Evolutionary conservation across 1,139 yeast species (phyloP).

Genomic region (Taiozyma sp.): DNA sequence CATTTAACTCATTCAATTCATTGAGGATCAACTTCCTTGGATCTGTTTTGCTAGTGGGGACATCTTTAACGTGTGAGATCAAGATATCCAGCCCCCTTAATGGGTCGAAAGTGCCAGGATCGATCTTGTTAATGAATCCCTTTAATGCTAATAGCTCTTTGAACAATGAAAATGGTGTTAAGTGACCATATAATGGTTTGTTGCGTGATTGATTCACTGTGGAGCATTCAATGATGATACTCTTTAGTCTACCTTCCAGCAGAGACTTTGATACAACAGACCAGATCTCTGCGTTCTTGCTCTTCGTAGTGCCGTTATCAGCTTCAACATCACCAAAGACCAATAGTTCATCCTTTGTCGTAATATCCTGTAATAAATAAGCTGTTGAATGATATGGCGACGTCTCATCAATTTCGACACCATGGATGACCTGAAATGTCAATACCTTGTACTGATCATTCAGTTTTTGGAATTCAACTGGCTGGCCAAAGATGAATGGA

Average conservation of each 20-base stretch:
- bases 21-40: constrained; percentile 50
- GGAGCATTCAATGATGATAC: constrained; percentile 77
- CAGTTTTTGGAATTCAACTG: constrained; percentile 8
- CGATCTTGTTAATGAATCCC: constrained; percentile 8
- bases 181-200: constrained; percentile 65
- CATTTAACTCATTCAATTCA: constrained; percentile 42
- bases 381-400: constrained; percentile 40
- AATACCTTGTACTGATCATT: constrained; percentile 24
- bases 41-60: constrained; percentile 31
- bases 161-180: constrained; percentile 62
- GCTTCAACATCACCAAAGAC: constrained; percentile 84
- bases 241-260: constrained; percentile 35
- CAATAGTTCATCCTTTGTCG: constrained; percentile 36
- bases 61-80: constrained; percentile 72
- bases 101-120: constrained; percentile 21
- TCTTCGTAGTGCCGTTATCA: constrained; percentile 42
- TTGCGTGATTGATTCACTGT: constrained; percentile 43
- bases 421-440: constrained; percentile 33
- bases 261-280: constrained; percentile 43
- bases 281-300: constrained; percentile 56
- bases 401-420: constrained; percentile 18
- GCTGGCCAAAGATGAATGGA: background rate
- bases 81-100: constrained; percentile 49
- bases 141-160: constrained; percentile 47
- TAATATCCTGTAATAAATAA: constrained; percentile 41